Conservation (phyloP, 768 basidiomycete species). For the Tricholomella constricta region DNA sequence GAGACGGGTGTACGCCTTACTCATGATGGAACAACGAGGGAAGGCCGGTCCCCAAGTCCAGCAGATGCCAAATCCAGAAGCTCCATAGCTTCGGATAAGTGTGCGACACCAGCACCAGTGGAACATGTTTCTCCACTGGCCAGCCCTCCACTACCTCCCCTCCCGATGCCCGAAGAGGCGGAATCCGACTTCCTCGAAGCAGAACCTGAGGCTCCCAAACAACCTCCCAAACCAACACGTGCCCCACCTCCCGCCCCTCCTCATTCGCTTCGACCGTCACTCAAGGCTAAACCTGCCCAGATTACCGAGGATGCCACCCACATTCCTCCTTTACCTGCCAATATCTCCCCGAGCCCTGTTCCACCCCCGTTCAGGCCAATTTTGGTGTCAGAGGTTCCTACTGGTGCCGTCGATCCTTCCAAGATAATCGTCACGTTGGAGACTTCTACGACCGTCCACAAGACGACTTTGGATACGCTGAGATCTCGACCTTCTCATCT, state of each 20-base stretch:
- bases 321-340: slow-evolving; percentile 52
- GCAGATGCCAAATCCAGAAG: slow-evolving; percentile 4
- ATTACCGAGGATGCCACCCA: slow-evolving; percentile 41
- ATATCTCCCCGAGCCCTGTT: slow-evolving; percentile 42
- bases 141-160: slow-evolving; percentile 60
- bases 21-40: slow-evolving; percentile 25
- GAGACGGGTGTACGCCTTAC: slow-evolving; percentile 48
- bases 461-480: slow-evolving; percentile 68
- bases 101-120: slow-evolving; percentile 8
- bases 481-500: slow-evolving; percentile 70
- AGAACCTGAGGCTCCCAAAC: slow-evolving; percentile 30
- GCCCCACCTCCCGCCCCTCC: slow-evolving; percentile 20
- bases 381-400: slow-evolving; percentile 60
- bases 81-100: slow-evolving; percentile 14
- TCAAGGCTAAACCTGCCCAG: slow-evolving; percentile 36
- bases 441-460: slow-evolving; percentile 66
- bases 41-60: slow-evolving; percentile 8
- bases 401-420: slow-evolving; percentile 50
- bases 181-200: slow-evolving; percentile 29
- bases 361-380: slow-evolving; percentile 67
- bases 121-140: slow-evolving; percentile 33
- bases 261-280: slow-evolving; percentile 38
- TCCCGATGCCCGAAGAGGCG: slow-evolving; percentile 42
- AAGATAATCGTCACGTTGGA: slow-evolving; percentile 73
- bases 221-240: slow-evolving; percentile 36